Conservation (phyloP, 257 asterid genomes). For the Przewalskia tangutica region DNA sequence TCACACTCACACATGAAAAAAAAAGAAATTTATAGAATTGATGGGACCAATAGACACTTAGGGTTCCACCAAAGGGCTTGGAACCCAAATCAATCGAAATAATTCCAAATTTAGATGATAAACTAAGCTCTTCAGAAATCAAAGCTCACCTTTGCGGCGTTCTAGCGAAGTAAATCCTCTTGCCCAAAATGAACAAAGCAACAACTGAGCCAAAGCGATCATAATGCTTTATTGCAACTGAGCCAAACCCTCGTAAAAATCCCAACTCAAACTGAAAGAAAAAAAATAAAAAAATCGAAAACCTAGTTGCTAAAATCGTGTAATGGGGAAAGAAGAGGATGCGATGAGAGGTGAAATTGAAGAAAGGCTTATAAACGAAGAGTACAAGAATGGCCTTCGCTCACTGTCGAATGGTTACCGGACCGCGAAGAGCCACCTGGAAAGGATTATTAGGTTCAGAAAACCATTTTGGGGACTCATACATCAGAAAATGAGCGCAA, state of each 20-base stretch:
- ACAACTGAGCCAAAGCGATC: too few species aligned
- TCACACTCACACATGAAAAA: too few species aligned
- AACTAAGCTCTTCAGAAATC: too few species aligned
- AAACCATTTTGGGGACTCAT: slow-evolving; percentile 83
- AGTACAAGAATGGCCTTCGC: slow-evolving; percentile 94
- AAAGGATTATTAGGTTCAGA: slow-evolving; percentile 84
- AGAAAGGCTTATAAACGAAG: slow-evolving; percentile 82
- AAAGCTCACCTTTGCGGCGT: too few species aligned
- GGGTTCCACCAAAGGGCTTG: too few species aligned
- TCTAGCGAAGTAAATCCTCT: too few species aligned
- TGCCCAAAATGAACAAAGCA: too few species aligned
- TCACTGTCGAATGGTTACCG: slow-evolving; percentile 90
- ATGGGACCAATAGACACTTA: too few species aligned
- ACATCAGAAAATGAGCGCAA: slow-evolving; percentile 89
- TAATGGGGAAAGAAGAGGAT: slow-evolving; percentile 87
- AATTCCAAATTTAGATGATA: too few species aligned
- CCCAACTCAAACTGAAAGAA: neutral
- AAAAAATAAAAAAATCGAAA: neutral
- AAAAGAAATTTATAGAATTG: too few species aligned
- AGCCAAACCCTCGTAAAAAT: slow-evolving; percentile 2
- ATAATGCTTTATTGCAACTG: too few species aligned
- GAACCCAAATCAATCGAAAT: too few species aligned
- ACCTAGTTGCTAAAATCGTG: neutral
- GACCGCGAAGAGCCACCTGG: slow-evolving; percentile 87
- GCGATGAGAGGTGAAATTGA: slow-evolving; percentile 86